phyloP scores from a whole-genome alignment of 2,329 filamentous ascomycete genomes.

The Ophiobolus disseminans region DNA sequence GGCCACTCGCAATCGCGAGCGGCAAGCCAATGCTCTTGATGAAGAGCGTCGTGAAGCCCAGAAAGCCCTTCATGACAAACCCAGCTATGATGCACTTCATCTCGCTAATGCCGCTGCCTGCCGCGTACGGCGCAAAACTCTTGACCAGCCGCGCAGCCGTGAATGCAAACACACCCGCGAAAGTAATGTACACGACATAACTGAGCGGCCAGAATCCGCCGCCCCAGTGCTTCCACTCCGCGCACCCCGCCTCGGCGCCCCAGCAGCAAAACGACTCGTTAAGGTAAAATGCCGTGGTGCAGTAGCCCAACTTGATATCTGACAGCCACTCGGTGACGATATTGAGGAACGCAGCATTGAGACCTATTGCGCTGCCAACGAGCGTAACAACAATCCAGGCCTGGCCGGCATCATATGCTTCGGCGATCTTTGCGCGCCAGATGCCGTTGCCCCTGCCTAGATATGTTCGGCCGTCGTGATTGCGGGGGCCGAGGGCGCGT shows the following conservation, averaged over 20 bases:
- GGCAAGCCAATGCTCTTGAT: slow-evolving; percentile 95
- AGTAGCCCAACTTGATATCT: slow-evolving; percentile 96
- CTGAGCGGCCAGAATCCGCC: slow-evolving; percentile 78
- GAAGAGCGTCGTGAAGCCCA: slow-evolving; percentile 86
- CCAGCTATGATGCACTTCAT: slow-evolving; percentile 99
- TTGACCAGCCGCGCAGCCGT: slow-evolving; percentile 85
- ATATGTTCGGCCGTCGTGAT: slow-evolving; percentile 48
- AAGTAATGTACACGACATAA: slow-evolving; percentile 86
- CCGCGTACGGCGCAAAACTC: slow-evolving; percentile 92
- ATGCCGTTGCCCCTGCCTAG: slow-evolving; percentile 66
- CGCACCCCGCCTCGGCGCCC: slow-evolving; percentile 89
- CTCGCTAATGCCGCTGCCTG: slow-evolving; percentile 95
- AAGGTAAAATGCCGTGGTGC: slow-evolving; percentile 92
- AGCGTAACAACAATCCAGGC: slow-evolving; percentile 97
- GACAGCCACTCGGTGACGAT: slow-evolving; percentile 97
- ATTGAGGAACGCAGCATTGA: slow-evolving; percentile 92
- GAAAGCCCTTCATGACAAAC: slow-evolving; percentile 98
- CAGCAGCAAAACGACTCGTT: slow-evolving; percentile 99
- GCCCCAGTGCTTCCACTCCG: slow-evolving; percentile 90
- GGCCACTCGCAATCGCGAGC: slow-evolving; percentile 88
- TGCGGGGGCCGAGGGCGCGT: slow-evolving; percentile 58
- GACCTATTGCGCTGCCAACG: slow-evolving; percentile 87
- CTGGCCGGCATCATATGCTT: slow-evolving; percentile 94
- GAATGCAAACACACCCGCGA: slow-evolving; percentile 83
- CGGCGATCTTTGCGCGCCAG: slow-evolving; percentile 81